Evolutionary conservation across 164 flowering plant genomes (phyloP), one percentile per base, ranked within the genome.

Genomic region (Buxus sempervirens): DNA sequence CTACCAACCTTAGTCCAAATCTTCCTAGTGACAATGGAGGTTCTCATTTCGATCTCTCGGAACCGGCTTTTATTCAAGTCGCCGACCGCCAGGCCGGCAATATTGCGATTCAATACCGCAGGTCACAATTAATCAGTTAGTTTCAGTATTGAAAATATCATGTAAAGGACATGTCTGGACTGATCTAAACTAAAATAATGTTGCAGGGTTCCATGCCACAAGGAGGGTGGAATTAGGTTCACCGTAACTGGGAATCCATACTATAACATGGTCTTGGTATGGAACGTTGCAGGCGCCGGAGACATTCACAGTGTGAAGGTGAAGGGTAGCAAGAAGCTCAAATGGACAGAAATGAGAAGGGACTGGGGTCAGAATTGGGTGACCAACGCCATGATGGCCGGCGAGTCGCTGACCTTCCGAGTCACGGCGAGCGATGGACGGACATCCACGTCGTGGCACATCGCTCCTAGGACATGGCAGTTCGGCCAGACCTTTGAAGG

Each of bases 251-350:
- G 92, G 25, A 79, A 82, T 42, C 85, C 83, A 0, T 81, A 83
- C 58, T 88, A 73, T 81, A 78, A 73, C 65, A 42, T 78, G 66
- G 87, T 91, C 5, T 54, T 75, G 48, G 77, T 89, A 24, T 82
- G 79, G 82, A 91, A 91, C 45, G 96, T 89, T 0, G 97, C 79
- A 22, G 96, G 93, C 13, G 87, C 93, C 0, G 96, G 97, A n/a
- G 91, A 91, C 25, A 69, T 91, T 1, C 38, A 16, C 15, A 45
- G 69, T 8, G 76, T 88, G 58, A 62, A 68, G 62, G 85, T 89
- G 58, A 91, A 88, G 75, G 90, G 86, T 0, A 15, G 69, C 64
- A 67, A 78, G 45, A 63, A 69, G 60, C 66, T 74, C 21, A 72
- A 64, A 22, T 90, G 91, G 89, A 82, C 83, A 0, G 0, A 54